Base-by-base conservation (phyloP, 2,329 filamentous ascomycete genomes). In the Ascochyta lentis region DNA sequence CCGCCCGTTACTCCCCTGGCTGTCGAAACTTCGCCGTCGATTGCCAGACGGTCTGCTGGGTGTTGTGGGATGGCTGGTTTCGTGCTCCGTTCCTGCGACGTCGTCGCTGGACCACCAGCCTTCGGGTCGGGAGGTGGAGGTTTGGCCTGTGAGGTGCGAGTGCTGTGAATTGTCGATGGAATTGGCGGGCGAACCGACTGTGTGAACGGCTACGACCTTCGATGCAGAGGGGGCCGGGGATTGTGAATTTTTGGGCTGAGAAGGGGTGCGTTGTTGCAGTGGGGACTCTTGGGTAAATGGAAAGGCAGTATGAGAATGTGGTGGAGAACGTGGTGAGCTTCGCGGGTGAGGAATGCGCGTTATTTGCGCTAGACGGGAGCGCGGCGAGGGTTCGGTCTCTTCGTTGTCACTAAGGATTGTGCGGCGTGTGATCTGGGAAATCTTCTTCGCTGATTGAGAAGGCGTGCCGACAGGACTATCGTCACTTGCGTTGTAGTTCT, bases 31-130 rank as follows among this genome's bases (percentile, higher is more conserved):
- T 1, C 50, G 44, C 29, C 56, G 26, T 53, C 58, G 10, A 57
- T 51, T 31, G 16, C 61, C 31, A 42, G 61, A 39, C 26, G 27
- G 22, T 23, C 38, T 7, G 34, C 55, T 44, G n/a, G 68, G 56
- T n/a, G 66, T 58, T 15, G 55, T 49, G 43, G 69, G 31, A 41
- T 64, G 40, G 33, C 40, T 7, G 57, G 52, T 10, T 56, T 60
- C 23, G 61, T 67, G 60, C 4, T 69, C 70, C 0, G 70, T 73
- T 6, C 66, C 71, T 2, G 62, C 73, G 6, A 76, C 70, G 41
- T 77, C 74, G 38, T 77, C 74, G 1, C 66, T 71, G 8, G 68
- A 72, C 74, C 74, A 77, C 74, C 74, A 77, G 10, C 74, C 73
- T 58, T 76, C 74, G 1, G 74, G 74, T 0, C 73, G 63, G 2